These are phyloP conservation scores for Francoa sonchifolia DNA, from an alignment of 441 rosid genomes.

Conservation along the genomic window DNA sequence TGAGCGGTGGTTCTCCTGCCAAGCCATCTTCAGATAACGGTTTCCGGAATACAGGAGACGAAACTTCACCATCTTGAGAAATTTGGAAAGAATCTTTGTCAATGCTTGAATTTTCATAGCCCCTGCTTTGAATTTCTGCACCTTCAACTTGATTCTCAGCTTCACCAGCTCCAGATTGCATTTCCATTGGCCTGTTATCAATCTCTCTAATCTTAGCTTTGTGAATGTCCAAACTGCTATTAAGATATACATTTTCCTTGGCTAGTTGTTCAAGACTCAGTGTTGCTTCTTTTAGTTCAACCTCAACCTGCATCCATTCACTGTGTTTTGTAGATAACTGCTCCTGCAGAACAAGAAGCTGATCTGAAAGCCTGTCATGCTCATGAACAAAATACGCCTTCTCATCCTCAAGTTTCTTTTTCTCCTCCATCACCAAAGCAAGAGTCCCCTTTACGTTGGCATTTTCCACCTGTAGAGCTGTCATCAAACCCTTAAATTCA, in stretches of 20 bases:
- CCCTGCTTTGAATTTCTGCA: constrained; percentile 14
- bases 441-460: constrained; percentile 28
- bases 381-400: constrained; percentile 29
- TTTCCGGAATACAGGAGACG: constrained; percentile 15
- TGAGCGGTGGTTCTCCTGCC: constrained; percentile 10
- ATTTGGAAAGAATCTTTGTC: constrained; percentile 18
- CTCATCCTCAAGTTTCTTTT: constrained; percentile 39
- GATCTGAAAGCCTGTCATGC: constrained; percentile 46
- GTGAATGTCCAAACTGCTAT: constrained; percentile 31
- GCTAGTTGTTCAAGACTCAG: constrained; percentile 37
- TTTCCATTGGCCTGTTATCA: constrained; percentile 19
- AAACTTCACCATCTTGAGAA: constrained; percentile 15
- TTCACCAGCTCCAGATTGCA: constrained; percentile 17
- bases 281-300: constrained; percentile 35
- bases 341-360: constrained; percentile 47
- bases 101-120: constrained; percentile 18
- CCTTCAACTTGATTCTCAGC: constrained; percentile 19
- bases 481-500: constrained; percentile 28
- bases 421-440: constrained; percentile 29
- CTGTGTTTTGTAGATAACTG: constrained; percentile 33
- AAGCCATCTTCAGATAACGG: constrained; percentile 7
- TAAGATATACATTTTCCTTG: constrained; percentile 40
- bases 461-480: constrained; percentile 32
- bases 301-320: constrained; percentile 30
- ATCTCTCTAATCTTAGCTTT: constrained; percentile 31